Conservation (phyloP, 371 early-diverging fungal species). For the Rhizomucor pusillus region DNA sequence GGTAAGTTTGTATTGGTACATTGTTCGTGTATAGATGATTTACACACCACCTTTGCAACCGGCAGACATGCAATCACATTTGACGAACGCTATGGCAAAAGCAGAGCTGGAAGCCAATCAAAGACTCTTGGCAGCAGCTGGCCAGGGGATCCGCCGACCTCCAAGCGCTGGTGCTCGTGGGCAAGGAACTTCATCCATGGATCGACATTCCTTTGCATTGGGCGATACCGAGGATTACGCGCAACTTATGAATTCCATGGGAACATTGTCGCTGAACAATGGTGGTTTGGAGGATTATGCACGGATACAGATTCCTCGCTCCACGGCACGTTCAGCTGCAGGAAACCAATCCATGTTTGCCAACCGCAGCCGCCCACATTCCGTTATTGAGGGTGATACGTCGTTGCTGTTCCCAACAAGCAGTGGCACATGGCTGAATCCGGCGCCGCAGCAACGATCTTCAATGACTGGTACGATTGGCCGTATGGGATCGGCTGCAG, state of each 20-base stretch:
- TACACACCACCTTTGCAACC: neutral
- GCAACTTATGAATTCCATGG: constrained; percentile 18
- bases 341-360: constrained; percentile 6
- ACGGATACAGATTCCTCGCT: constrained; percentile 8
- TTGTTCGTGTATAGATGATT: neutral
- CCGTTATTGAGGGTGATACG: constrained; percentile 48
- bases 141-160: constrained; percentile 50
- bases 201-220: constrained; percentile 76
- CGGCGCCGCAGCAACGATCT: constrained; percentile 4
- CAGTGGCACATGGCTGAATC: constrained; percentile 27
- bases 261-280: neutral
- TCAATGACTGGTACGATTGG: constrained; percentile 2
- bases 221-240: constrained; percentile 60
- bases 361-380: constrained; percentile 31
- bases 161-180: constrained; percentile 21
- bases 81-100: constrained; percentile 60
- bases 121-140: constrained; percentile 51
- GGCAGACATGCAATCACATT: constrained; percentile 54
- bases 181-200: constrained; percentile 37
- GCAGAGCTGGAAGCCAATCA: constrained; percentile 62
- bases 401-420: constrained; percentile 25
- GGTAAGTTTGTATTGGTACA: constrained; percentile 30
- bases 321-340: constrained; percentile 6
- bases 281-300: constrained; percentile 13
- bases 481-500: constrained; percentile 27